Evolutionary conservation across 345 rosid genomes (phyloP), one percentile per base, ranked within the genome.

Genomic region (Viola odorata): DNA sequence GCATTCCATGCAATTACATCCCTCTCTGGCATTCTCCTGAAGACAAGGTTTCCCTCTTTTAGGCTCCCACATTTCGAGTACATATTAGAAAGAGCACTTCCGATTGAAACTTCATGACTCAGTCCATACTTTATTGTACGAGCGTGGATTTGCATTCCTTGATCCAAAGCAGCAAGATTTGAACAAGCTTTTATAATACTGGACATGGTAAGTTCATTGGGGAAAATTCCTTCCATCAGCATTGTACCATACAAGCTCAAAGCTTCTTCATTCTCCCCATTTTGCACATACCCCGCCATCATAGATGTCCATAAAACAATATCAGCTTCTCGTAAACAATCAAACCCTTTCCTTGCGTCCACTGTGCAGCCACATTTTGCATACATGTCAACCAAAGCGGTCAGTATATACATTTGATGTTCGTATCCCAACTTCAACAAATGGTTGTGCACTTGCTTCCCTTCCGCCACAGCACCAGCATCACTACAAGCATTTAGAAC

Each of bases 401-500:
- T 82, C 41, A 70, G 62, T 32, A 84, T 77, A 63, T 72, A 84
- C 51, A 84, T 64, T 62, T 86, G 96, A 39, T 70, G 75, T 58
- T 75, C 95, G 12, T 69, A 86, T 61, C 90, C 96, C 73, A 83
- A 66, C 69, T 86, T 88, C 50, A 88, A 60, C 56, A 80, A 67
- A 68, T 74, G 83, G 47, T 66, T 72, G 67, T 91, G 96, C 55
- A 78, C 71, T 73, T 88, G 98, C 69, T 75, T 82, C 63, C 96
- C 96, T 79, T 77, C 87, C 56, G 62, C 77, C n/a, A 76, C 40
- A 57, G 82, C 84, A 71, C 72, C 78, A 45, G 75, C 37, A 61
- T 81, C 91, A 70, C 91, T 82, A 59, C 96, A 88, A 53, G 96
- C 89, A 66, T 83, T 91, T 58, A 91, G 84, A 73, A 83, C 86